phyloP scores from a whole-genome alignment of 179 eudicot species.

The Vitellaria paradoxa region DNA sequence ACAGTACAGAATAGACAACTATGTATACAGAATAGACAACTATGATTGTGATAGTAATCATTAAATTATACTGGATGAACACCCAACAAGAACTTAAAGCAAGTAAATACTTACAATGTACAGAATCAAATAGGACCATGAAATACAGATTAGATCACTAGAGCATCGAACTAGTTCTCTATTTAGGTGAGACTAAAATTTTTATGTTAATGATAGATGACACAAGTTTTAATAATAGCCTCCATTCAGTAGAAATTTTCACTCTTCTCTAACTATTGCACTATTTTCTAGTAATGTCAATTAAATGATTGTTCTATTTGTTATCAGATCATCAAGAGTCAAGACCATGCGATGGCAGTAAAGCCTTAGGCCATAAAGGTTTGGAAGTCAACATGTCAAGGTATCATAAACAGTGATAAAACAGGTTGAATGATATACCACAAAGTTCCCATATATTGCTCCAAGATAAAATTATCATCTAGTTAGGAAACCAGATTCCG shows the following conservation, averaged over 20 bases:
- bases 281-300: neutral
- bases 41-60: neutral
- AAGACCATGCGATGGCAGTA: neutral
- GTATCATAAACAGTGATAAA: neutral
- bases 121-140: conserved; percentile 1
- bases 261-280: neutral
- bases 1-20: too few relatives aligned
- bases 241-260: neutral
- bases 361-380: neutral
- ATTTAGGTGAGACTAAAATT: neutral
- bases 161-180: neutral
- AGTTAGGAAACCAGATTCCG: neutral
- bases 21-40: too few relatives aligned
- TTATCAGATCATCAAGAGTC: neutral
- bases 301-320: neutral
- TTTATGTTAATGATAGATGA: neutral
- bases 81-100: neutral
- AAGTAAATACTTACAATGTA: neutral
- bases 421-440: neutral
- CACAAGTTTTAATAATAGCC: neutral
- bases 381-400: neutral
- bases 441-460: neutral
- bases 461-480: neutral
- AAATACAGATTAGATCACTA: neutral
- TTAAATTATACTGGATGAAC: neutral